Conservation (phyloP, 2,329 filamentous ascomycete genomes). For the Macrophomina pseudophaseolina region DNA sequence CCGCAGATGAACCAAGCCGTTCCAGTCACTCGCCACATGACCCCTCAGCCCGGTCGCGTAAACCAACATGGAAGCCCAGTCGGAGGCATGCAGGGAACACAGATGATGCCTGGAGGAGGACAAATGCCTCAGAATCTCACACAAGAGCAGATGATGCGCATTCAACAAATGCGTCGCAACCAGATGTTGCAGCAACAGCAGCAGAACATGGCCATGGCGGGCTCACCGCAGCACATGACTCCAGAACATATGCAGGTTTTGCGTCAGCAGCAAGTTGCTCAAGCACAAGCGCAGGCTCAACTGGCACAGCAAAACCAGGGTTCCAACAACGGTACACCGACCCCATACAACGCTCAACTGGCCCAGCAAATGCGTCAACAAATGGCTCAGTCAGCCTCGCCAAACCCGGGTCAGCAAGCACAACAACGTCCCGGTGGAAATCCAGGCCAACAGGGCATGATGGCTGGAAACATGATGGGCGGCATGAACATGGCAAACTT, state of each 20-base stretch:
- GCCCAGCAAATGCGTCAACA: conserved; percentile 24
- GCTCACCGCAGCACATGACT: conserved; percentile 38
- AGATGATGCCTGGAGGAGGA: conserved; percentile 44
- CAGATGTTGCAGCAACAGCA: conserved; percentile 21
- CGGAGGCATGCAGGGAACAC: conserved; percentile 40
- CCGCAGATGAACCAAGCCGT: conserved; percentile 45
- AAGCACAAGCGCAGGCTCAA: conserved; percentile 13
- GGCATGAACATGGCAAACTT: conserved; percentile 12
- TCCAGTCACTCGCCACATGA: conserved; percentile 44
- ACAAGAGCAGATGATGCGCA: conserved; percentile 19
- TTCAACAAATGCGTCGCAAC: conserved; percentile 20
- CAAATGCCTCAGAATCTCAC: conserved; percentile 28
- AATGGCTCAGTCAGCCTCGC: conserved; percentile 17
- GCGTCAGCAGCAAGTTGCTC: conserved; percentile 15
- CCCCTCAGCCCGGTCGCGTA: conserved; percentile 44
- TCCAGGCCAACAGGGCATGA: conserved; percentile 14
- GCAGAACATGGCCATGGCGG: conserved; percentile 12
- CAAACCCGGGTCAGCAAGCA: conserved; percentile 10
- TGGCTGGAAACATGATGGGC: conserved; percentile 13
- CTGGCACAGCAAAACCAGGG: conserved; percentile 19
- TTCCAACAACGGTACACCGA: conserved; percentile 19
- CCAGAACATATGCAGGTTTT: conserved; percentile 40
- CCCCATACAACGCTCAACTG: conserved; percentile 20
- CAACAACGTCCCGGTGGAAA: conserved; percentile 13
- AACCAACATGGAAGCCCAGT: conserved; percentile 43